phyloP scores from a whole-genome alignment of 169 alveolate genomes.

The Eimeria falciformis region DNA sequence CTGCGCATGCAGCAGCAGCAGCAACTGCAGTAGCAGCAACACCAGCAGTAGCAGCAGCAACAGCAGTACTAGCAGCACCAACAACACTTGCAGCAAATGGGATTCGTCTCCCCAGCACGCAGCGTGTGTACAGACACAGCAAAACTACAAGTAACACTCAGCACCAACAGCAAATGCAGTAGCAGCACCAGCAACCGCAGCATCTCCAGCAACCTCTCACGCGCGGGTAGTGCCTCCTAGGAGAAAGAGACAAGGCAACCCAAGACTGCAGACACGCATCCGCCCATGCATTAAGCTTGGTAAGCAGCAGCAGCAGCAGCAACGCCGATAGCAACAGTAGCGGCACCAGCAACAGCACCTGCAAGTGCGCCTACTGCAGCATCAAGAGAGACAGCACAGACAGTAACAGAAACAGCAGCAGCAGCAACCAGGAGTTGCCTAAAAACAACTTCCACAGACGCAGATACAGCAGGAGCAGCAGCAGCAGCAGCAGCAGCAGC shows the following conservation, averaged over 20 bases:
- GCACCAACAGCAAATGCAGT: not conserved
- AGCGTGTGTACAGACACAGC: not conserved
- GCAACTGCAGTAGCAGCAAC: not conserved
- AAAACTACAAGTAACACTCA: not conserved
- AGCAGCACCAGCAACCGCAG: slow-evolving; percentile 4
- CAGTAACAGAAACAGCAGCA: not conserved
- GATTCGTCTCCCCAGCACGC: not conserved
- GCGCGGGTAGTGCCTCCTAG: slow-evolving; percentile 31
- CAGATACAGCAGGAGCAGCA: not conserved
- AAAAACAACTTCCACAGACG: not conserved
- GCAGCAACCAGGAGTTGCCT: not conserved
- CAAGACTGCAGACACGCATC: slow-evolving; percentile 23
- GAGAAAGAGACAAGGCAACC: slow-evolving; percentile 26
- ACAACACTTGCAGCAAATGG: not conserved
- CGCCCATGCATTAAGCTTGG: not conserved
- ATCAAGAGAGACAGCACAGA: not conserved
- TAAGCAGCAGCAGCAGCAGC: not conserved
- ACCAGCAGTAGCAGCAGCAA: not conserved
- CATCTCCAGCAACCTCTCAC: not conserved
- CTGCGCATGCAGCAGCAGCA: slow-evolving; percentile 3
- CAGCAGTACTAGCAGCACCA: not conserved
- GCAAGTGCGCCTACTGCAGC: not conserved
- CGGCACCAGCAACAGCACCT: not conserved
- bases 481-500: slow-evolving; percentile 7
- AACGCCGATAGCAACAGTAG: not conserved